Evolutionary conservation across 2,329 filamentous ascomycete genomes (phyloP).

Genomic region (Alternaria postmessia): DNA sequence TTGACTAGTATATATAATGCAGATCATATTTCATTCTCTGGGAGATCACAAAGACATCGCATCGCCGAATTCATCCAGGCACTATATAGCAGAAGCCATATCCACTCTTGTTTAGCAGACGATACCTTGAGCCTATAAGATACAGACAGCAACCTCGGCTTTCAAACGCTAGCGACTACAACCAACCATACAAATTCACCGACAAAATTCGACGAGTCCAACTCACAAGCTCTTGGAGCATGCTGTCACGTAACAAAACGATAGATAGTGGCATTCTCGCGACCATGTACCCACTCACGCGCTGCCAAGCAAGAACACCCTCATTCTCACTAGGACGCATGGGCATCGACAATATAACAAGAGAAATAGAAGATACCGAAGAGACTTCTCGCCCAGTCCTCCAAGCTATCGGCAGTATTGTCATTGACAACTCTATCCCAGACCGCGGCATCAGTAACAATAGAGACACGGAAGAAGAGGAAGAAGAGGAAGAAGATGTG

Average conservation of each 20-base stretch:
- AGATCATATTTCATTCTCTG: background rate
- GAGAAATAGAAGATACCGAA: background rate
- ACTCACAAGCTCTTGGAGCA: background rate
- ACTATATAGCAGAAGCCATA: background rate
- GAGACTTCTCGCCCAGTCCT: background rate
- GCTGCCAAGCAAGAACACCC: background rate
- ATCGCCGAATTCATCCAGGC: background rate
- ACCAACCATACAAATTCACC: background rate
- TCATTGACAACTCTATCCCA: background rate
- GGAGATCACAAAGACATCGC: background rate
- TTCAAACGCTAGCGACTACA: background rate
- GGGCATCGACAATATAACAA: background rate
- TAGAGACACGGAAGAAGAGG: background rate
- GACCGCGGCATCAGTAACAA: background rate
- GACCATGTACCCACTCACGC: background rate
- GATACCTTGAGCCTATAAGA: background rate
- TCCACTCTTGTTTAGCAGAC: background rate
- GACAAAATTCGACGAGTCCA: background rate
- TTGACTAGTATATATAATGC: background rate
- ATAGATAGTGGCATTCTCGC: background rate
- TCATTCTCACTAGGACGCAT: background rate
- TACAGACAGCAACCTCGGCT: background rate
- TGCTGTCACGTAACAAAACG: background rate
- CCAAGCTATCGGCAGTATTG: background rate
- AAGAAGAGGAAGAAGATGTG: background rate